Base-by-base conservation (phyloP, 2,329 filamentous ascomycete genomes). In the Venturiaceae sp. region DNA sequence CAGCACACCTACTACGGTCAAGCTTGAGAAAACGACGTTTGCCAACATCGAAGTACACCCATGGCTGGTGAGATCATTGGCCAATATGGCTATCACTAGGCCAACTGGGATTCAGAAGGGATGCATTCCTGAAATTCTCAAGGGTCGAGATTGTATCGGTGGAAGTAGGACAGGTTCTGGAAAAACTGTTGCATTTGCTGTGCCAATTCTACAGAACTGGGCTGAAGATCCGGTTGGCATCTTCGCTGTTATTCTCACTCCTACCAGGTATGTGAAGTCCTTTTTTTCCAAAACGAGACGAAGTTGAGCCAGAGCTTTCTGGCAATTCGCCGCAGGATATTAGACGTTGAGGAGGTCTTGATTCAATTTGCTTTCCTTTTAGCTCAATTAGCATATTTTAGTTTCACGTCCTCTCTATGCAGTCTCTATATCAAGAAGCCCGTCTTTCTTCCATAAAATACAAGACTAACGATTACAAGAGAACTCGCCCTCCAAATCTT, bases 401-500 rank as follows among this genome's bases (percentile, higher is more conserved):
- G n/a, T n/a, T n/a, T n/a, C n/a, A n/a, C n/a, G n/a, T n/a, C n/a
- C n/a, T n/a, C n/a, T 32, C 21, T 13, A 8, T 9, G 21, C 11
- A 9, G 13, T 11, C 11, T 33, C 11, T 9, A 11, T 54, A 11
- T 21, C 21, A 54, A 36, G 11, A 34, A 8, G 9, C 52, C n/a
- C n/a, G 16, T 19, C 33, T 23, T 39, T 37, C 19, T 28, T 32
- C 7, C 8, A 19, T 3, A 16, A 28, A 5, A 6, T 1, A 2
- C 19, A n/a, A 60, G 26, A 30, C 44, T 53, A 30, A 60, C 36
- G 8, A 28, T 6, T 46, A 14, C 14, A 37, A 83, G 89, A 66
- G 94, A 99, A 75, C 82, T 99, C 60, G 94, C 94, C 3, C 81
- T 97, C 23, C 94, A 99, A 70, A 96, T 99, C 54, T 95, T 87